phyloP scores from a whole-genome alignment of 441 rosid genomes.

The Isatis lusitanica region DNA sequence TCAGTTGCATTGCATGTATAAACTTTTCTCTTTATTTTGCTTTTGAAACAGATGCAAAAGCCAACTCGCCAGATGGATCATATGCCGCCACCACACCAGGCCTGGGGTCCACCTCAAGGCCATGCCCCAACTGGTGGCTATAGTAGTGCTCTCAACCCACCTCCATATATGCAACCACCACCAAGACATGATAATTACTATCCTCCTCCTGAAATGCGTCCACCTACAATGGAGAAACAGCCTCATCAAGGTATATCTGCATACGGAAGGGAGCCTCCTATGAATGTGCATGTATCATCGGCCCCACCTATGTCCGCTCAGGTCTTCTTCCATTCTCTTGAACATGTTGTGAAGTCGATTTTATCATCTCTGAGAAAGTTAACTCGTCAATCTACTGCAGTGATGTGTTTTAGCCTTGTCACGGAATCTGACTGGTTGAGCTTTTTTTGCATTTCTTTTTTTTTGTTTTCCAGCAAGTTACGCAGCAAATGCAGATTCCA shows the following conservation, averaged over 20 bases:
- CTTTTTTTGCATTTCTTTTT: not conserved
- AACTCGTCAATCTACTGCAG: not conserved
- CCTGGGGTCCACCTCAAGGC: slow-evolving; percentile 95
- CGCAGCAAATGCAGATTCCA: slow-evolving; percentile 95
- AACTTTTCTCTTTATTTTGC: slow-evolving; percentile 14
- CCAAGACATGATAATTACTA: slow-evolving; percentile 81
- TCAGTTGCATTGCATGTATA: not conserved
- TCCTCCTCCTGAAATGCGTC: slow-evolving; percentile 70
- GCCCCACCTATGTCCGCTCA: slow-evolving; percentile 93
- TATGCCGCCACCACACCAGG: slow-evolving; percentile 84
- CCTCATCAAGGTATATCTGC: slow-evolving; percentile 95
- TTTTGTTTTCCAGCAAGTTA: slow-evolving; percentile 49
- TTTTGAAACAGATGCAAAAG: slow-evolving; percentile 71
- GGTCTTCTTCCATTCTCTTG: slow-evolving; percentile 42
- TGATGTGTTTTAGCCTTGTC: not conserved
- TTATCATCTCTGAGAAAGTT: not conserved
- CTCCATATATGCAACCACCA: slow-evolving; percentile 76
- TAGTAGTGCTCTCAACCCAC: slow-evolving; percentile 56
- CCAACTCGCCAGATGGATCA: slow-evolving; percentile 75
- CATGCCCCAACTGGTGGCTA: slow-evolving; percentile 65
- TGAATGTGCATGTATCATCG: slow-evolving; percentile 58
- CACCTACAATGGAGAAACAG: slow-evolving; percentile 80
- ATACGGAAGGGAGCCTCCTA: slow-evolving; percentile 89
- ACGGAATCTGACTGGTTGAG: slow-evolving; percentile 15
- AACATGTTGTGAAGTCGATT: not conserved